Conservation (phyloP, 1,284 basidiomycete genomes). For the Sporisorium graminicola region DNA sequence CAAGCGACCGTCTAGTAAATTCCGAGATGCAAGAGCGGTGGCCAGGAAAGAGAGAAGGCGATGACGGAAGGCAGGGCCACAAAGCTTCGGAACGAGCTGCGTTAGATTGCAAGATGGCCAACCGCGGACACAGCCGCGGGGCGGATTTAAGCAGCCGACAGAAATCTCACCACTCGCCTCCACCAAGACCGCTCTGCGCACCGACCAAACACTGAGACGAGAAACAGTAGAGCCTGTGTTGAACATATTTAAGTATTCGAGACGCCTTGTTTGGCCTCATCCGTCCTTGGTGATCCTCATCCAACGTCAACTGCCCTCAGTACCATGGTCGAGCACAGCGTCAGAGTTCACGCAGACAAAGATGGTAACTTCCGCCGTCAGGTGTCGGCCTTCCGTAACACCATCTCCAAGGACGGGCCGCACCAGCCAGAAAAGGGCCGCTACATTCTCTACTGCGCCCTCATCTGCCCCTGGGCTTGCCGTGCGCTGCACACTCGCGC, state of each 20-base stretch:
- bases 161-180: conserved; percentile 5
- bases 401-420: conserved; percentile 76
- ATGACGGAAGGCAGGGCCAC: background rate
- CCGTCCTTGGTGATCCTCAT: background rate
- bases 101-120: too few species aligned
- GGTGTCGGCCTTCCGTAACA: conserved; percentile 78
- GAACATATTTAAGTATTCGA: too few species aligned
- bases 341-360: conserved; percentile 55
- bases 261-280: too few species aligned
- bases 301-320: background rate
- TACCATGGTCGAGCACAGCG: conserved; percentile 41
- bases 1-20: too few species aligned
- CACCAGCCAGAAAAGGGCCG: conserved; percentile 84
- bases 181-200: background rate
- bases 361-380: conserved; percentile 87
- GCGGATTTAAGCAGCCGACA: background rate
- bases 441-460: conserved; percentile 62
- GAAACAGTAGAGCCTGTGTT: too few species aligned
- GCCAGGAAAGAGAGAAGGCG: background rate
- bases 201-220: background rate
- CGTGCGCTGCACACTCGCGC: conserved; percentile 86
- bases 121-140: background rate
- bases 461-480: conserved; percentile 82
- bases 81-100: background rate
- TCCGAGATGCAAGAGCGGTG: too few species aligned